A percentile compares a stretch with the other conserved stretches of the same genome.
These are phyloP conservation scores for Physcomitrellopsis africana DNA, from an alignment of 225 moss, liverwort and hornwort species.

Conservation along the genomic window DNA sequence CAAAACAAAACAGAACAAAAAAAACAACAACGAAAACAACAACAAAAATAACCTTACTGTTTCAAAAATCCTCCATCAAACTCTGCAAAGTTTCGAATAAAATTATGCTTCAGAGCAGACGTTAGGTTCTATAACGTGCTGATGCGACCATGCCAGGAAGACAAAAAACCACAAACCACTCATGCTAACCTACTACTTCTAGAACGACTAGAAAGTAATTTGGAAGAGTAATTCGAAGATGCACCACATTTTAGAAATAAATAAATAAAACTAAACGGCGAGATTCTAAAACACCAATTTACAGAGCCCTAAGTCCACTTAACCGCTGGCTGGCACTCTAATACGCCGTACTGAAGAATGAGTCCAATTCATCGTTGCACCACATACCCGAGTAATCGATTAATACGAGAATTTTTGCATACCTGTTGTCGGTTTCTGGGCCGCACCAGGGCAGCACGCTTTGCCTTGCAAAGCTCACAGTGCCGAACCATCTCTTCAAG, in stretches of 20 bases:
- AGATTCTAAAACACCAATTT: conserved; percentile 5
- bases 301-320: background rate
- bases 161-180: background rate
- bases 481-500: conserved; percentile 60
- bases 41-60: background rate
- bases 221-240: background rate
- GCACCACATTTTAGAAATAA: background rate
- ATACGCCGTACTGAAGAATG: background rate
- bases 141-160: background rate
- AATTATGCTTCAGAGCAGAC: background rate
- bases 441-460: conserved; percentile 80
- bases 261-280: background rate
- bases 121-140: background rate
- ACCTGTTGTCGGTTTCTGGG: conserved; percentile 91
- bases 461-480: conserved; percentile 71
- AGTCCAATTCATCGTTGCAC: no score
- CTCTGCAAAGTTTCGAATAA: background rate
- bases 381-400: background rate
- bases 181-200: background rate
- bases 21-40: background rate
- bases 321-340: background rate
- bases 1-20: background rate
- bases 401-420: no score
- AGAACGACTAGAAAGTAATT: background rate
- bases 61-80: background rate